phyloP scores from a whole-genome alignment of 78 protist species.

The Bodo saltans region DNA sequence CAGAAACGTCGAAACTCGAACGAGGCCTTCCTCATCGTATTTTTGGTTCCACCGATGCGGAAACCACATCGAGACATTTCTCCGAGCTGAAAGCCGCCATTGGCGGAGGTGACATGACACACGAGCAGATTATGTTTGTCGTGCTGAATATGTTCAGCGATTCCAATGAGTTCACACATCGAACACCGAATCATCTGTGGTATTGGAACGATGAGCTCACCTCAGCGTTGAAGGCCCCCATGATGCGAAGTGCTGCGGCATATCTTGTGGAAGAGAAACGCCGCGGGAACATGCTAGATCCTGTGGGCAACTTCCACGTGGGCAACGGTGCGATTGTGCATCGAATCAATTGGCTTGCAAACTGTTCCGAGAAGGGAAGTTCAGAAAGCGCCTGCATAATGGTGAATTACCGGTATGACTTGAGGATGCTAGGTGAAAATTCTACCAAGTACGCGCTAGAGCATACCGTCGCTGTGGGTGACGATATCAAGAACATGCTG shows the following conservation, averaged over 20 bases:
- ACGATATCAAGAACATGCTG: too few species aligned
- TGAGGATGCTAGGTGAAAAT: not conserved
- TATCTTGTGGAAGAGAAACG: not conserved
- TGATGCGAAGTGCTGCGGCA: not conserved
- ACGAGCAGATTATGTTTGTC: not conserved
- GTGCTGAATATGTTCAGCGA: not conserved
- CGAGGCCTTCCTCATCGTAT: not conserved
- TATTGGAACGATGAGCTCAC: not conserved
- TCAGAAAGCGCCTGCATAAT: slow-evolving; percentile 21
- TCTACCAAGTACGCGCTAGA: not conserved
- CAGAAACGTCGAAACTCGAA: not conserved
- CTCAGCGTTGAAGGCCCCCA: not conserved
- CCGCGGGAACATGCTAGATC: not conserved
- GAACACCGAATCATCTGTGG: not conserved
- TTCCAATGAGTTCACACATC: too few species aligned
- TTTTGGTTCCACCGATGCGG: not conserved
- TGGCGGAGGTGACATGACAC: not conserved
- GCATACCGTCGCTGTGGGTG: too few species aligned
- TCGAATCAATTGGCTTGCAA: slow-evolving; percentile 33
- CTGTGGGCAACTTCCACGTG: slow-evolving; percentile 52
- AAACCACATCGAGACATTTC: too few species aligned
- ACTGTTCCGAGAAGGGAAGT: slow-evolving; percentile 1
- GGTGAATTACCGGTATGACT: slow-evolving; percentile 41
- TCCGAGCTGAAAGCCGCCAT: too few species aligned
- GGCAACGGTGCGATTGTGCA: slow-evolving; percentile 43